phyloP scores from a whole-genome alignment of 345 rosid genomes.

The Rhizophora mangle region DNA sequence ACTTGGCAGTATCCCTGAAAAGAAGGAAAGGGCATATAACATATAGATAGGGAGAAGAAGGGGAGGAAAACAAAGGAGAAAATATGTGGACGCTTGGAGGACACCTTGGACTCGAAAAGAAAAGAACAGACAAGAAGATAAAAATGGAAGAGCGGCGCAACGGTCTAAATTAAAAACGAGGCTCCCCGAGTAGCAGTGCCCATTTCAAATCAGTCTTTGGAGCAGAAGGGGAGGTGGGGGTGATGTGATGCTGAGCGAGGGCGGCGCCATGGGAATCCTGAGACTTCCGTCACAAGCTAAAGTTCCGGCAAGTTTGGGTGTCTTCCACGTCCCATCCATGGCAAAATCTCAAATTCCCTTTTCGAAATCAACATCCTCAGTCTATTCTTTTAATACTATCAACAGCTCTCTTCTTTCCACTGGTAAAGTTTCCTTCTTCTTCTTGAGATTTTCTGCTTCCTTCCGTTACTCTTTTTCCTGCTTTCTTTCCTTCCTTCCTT shows the following conservation, averaged over 20 bases:
- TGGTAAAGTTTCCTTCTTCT: slow-evolving; percentile 24
- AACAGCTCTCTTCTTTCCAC: slow-evolving; percentile 12
- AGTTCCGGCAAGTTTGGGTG: too few relatives aligned
- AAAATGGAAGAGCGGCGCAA: too few relatives aligned
- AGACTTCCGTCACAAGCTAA: slow-evolving; percentile 26
- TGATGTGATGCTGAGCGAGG: background rate
- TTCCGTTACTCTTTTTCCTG: background rate
- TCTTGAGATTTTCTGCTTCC: background rate
- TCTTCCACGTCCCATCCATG: slow-evolving; percentile 22
- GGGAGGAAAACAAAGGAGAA: background rate
- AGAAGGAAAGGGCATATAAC: too few relatives aligned
- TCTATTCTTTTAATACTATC: slow-evolving; percentile 5
- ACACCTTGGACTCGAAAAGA: too few relatives aligned
- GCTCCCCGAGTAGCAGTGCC: too few relatives aligned
- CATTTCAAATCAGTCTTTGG: too few relatives aligned
- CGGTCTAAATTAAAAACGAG: too few relatives aligned
- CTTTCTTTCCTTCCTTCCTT: background rate
- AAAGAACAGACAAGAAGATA: too few relatives aligned
- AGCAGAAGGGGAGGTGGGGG: background rate
- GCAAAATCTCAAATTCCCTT: slow-evolving; percentile 32
- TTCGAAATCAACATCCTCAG: slow-evolving; percentile 21
- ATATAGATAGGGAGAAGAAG: too few relatives aligned
- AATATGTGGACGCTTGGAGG: slow-evolving; percentile 11
- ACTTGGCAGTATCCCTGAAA: too few relatives aligned
- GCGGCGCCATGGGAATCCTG: slow-evolving; percentile 41